These are phyloP conservation scores for Hippophae gyantsensis DNA, from an alignment of 306 rosid species.

Conservation along the genomic window DNA sequence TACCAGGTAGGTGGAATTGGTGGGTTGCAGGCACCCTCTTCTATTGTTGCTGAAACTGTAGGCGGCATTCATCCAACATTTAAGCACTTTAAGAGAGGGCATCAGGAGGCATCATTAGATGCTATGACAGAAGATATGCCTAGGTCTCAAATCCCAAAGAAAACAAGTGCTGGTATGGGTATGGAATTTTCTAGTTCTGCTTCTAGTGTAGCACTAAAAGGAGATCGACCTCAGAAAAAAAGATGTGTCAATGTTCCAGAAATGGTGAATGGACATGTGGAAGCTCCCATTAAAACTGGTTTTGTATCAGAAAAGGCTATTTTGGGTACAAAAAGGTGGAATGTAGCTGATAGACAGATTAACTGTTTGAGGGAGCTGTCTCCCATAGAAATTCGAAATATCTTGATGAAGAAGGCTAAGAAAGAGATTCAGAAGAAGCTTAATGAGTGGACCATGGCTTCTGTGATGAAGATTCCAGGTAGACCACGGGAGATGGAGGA, in stretches of 20 bases:
- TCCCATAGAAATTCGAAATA: slow-evolving; percentile 29
- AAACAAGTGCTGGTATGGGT: slow-evolving; percentile 27
- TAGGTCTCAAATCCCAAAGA: slow-evolving; percentile 22
- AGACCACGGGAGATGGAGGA: slow-evolving; percentile 14
- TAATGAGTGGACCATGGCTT: slow-evolving; percentile 30
- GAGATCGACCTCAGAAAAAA: slow-evolving; percentile 31
- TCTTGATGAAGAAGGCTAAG: slow-evolving; percentile 46
- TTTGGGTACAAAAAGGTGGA: slow-evolving; percentile 29
- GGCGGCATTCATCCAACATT: slow-evolving; percentile 24
- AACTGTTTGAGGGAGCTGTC: slow-evolving; percentile 31
- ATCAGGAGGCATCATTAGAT: slow-evolving; percentile 21
- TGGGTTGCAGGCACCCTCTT: slow-evolving; percentile 19
- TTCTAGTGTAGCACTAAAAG: slow-evolving; percentile 27
- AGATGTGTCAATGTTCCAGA: slow-evolving; percentile 18
- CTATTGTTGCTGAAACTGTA: slow-evolving; percentile 30
- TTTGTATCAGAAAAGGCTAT: slow-evolving; percentile 31
- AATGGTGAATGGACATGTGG: slow-evolving; percentile 23
- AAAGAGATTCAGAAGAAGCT: slow-evolving; percentile 48
- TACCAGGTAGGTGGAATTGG: slow-evolving; percentile 23
- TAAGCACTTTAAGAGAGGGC: slow-evolving; percentile 33
- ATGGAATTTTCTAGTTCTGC: slow-evolving; percentile 21
- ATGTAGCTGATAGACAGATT: slow-evolving; percentile 20
- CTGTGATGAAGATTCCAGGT: slow-evolving; percentile 18
- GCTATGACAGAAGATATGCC: slow-evolving; percentile 21
- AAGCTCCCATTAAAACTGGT: slow-evolving; percentile 20